Conservation (phyloP, 2,329 filamentous ascomycete genomes). For the Venturia aucupariae region DNA sequence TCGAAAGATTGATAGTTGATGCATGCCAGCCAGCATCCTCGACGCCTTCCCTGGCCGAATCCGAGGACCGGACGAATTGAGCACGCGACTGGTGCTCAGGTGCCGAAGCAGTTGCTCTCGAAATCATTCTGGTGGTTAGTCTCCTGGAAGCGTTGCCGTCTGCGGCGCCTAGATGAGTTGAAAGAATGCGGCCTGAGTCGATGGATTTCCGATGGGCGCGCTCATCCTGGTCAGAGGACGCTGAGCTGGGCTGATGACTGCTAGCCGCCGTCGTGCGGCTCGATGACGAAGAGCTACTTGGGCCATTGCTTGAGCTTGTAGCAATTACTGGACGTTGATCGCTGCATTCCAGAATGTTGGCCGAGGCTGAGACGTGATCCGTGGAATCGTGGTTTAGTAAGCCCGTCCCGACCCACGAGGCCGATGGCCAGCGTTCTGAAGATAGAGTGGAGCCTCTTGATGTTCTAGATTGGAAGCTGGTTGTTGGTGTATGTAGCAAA, state of each 20-base stretch:
- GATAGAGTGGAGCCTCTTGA: not conserved
- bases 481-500: not conserved
- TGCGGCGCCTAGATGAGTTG: not conserved
- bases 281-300: not conserved
- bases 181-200: not conserved
- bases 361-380: not conserved
- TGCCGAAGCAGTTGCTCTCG: not conserved
- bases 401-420: not conserved
- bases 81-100: not conserved
- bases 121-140: not conserved
- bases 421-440: not conserved
- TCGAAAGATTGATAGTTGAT: not conserved
- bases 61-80: not conserved
- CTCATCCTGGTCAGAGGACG: not conserved
- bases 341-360: not conserved
- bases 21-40: not conserved
- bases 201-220: not conserved
- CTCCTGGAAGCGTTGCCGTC: not conserved
- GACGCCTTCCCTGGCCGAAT: not conserved
- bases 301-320: not conserved
- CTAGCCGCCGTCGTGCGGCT: not conserved
- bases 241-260: not conserved
- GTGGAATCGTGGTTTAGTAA: not conserved
- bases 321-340: not conserved
- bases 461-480: not conserved